Evolutionary conservation across 345 rosid species (phyloP).

Genomic region (Arabidopsis arenosa): DNA sequence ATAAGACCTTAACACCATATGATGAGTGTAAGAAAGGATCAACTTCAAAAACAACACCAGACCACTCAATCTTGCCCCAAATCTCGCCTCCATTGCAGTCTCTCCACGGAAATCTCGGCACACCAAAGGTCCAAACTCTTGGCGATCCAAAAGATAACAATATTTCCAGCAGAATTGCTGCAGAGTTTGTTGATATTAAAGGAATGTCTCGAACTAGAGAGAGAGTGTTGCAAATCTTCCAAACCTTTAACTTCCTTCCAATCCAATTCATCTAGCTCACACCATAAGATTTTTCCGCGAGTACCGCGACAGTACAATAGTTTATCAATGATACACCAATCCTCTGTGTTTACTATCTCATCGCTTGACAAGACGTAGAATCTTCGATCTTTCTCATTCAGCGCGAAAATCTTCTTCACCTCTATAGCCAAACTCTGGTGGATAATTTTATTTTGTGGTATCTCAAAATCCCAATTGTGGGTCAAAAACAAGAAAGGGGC

Average conservation of each 20-base stretch:
- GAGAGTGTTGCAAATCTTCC: neutral
- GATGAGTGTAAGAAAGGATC: neutral
- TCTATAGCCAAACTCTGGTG: no score
- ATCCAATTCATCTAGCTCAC: neutral
- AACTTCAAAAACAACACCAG: neutral
- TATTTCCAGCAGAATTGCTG: neutral
- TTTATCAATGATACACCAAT: slow-evolving; percentile 2
- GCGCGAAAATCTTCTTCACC: no score
- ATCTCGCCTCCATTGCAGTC: neutral
- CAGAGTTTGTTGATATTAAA: neutral
- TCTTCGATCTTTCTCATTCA: no score
- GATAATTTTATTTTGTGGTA: no score
- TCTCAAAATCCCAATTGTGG: no score
- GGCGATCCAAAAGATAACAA: slow-evolving; percentile 9
- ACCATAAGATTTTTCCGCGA: neutral
- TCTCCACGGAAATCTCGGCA: slow-evolving; percentile 4
- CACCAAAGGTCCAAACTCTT: slow-evolving; percentile 15
- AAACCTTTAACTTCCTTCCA: slow-evolving; percentile 31
- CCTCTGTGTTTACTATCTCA: neutral
- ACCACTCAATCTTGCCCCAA: slow-evolving; percentile 17
- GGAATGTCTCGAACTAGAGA: no score
- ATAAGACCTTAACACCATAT: neutral
- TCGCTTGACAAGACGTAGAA: no score
- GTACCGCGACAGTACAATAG: neutral
- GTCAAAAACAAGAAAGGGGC: no score